Base-by-base conservation (phyloP, 2,329 filamentous ascomycete species). In the Coniella vitis region DNA sequence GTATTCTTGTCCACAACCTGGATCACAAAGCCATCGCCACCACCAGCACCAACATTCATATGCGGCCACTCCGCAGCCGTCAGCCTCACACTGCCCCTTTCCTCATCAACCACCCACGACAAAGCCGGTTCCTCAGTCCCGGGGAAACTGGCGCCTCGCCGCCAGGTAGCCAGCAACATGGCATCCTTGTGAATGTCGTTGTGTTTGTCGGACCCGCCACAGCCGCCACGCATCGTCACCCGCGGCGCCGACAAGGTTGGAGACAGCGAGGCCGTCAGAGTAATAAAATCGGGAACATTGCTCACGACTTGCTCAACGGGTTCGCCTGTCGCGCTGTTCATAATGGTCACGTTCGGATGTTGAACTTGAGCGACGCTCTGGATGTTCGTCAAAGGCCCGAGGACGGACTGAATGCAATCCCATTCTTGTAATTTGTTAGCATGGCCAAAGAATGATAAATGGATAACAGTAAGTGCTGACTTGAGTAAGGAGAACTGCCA, bases 1-100 rank as follows among this genome's bases (percentile, higher is more conserved):
- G 64, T 72, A 20, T 64, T 69, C 25, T 70, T 70, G 25, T 80
- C 70, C 42, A 79, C 70, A 0, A 83, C 56, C 32, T 77, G 68
- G 7, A 77, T 64, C 32, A 69, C 68, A 17, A 75, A 60, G 42
- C 70, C 65, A 38, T 66, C 48, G 16, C 52, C 38, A 2, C 62
- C 63, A 13, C 66, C 60, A 3, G 66, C n/a, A n/a, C n/a, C n/a
- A n/a, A n/a, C n/a, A n/a, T n/a, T n/a, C n/a, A n/a, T 41, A 0
- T 57, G 38, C 0, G 61, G 53, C 0, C 64, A 63, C 0, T 56
- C 58, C 8, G 56, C 55, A 0, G 63, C 54, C 0, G 57, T 63
- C 0, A 74, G 57, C 19, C 68, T 60, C 3, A 74, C 58, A 56
- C 75, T 71, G 0, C 72, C 73, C 47, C 66, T 67, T 45, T 71